These are phyloP conservation scores for Corchorus olitorius DNA, from an alignment of 345 rosid genomes.

Conservation along the genomic window DNA sequence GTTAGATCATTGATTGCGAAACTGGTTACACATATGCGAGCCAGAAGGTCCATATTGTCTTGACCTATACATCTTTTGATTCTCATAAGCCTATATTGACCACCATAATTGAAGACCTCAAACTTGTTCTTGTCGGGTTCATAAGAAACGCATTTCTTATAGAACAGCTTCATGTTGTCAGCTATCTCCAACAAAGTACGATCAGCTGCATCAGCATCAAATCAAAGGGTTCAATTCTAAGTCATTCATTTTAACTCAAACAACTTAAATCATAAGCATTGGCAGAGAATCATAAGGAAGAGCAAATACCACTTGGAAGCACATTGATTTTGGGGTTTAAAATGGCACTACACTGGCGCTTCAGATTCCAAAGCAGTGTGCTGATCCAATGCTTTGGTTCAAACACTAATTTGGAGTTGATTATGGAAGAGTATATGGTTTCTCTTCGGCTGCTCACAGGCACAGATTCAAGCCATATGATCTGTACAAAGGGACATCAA, in stretches of 20 bases:
- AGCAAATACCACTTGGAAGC: not conserved
- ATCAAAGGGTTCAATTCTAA: too few species aligned
- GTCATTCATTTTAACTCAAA: too few species aligned
- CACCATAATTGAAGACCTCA: too few species aligned
- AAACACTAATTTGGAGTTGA: not conserved
- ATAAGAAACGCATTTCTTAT: slow-evolving; percentile 4
- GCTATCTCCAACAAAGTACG: not conserved
- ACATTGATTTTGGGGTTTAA: not conserved
- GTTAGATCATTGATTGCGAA: not conserved
- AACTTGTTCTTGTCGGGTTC: not conserved
- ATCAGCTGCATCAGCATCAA: not conserved
- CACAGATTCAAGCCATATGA: slow-evolving; percentile 11
- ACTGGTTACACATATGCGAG: not conserved
- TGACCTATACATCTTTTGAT: too few species aligned
- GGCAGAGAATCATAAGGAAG: too few species aligned
- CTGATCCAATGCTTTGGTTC: not conserved
- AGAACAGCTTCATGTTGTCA: slow-evolving; percentile 1
- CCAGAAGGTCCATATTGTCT: too few species aligned
- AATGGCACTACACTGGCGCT: not conserved
- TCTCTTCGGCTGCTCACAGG: not conserved
- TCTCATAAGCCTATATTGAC: not conserved
- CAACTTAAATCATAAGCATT: too few species aligned
- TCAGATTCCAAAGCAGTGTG: slow-evolving; percentile 5
- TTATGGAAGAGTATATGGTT: too few species aligned
- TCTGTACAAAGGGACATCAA: not conserved